Base-by-base conservation (phyloP, 1,284 basidiomycete genomes). In the Irpex sp. region DNA sequence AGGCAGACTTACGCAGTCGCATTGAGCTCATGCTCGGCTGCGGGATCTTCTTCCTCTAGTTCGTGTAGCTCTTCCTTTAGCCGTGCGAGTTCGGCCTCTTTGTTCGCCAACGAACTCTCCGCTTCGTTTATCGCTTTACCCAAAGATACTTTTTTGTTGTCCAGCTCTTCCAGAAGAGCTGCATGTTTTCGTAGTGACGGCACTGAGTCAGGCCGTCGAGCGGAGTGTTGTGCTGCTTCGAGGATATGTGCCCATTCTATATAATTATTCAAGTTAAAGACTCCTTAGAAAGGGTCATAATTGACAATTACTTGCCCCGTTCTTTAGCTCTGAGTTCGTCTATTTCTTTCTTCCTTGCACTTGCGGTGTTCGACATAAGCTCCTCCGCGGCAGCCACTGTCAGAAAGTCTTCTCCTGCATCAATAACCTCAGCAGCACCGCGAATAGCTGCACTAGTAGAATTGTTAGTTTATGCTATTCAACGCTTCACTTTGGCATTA, bases 121-220 rank as follows among this genome's bases (percentile, higher is more conserved):
- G 87, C 85, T 74, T 94, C 93, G 67, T 92, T 92, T 75, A 95
- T 93, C 4, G 91, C 88, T 76, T 96, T 96, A 11, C 87, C 90
- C n/a, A 94, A 84, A 6, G 89, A 88, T 65, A 94, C 80, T 44
- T 89, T 87, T 6, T 85, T 86, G 42, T 80, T 84, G 71, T 95
- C 93, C 1, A 94, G 86, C 68, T 90, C 87, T 73, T 93, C 92
- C 49, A 95, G 80, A 20, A 83, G 84, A 10, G 87, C 82, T 2
- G 86, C 84, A 76, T 95, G 92, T 9, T 87, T 85, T 73, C 90
- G 86, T 32, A 87, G 86, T n/a, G 93, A 91, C 4, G 90, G 90
- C 18, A 94, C 89, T 24, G 88, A 88, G 11, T 87, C 81, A 2
- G 94, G 93, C 70, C 94, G 86, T 13, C 88, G 90, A 4, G 93